Percentiles rank a stretch among this genome's conserved stretches.
Evolutionary conservation across 1,284 basidiomycete genomes (phyloP).

Genomic region (Dichomitus squalens): DNA sequence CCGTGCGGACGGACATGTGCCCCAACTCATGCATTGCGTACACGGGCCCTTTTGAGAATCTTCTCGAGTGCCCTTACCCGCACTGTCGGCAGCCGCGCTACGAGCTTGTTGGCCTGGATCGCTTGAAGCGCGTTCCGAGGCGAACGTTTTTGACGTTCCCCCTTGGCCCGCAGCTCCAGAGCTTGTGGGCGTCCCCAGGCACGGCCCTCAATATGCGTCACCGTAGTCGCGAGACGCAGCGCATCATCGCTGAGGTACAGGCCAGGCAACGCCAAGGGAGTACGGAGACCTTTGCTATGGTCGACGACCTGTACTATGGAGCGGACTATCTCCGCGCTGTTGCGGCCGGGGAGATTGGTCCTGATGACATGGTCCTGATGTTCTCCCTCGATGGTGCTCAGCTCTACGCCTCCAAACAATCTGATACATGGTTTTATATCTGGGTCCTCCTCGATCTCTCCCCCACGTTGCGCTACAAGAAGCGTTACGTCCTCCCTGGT

Average conservation of each 20-base stretch:
- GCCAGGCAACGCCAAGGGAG: too few relatives aligned
- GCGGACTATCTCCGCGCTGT: too few relatives aligned
- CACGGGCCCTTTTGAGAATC: background rate
- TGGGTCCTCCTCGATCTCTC: constrained; percentile 28
- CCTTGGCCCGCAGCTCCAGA: constrained; percentile 30
- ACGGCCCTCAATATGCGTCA: constrained; percentile 7
- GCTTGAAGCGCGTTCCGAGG: background rate
- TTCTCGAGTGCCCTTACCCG: background rate
- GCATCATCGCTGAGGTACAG: background rate
- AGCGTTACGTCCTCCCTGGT: constrained; percentile 25
- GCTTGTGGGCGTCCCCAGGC: too few relatives aligned
- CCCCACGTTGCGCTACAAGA: constrained; percentile 27
- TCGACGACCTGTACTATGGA: too few relatives aligned
- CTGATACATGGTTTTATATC: constrained; percentile 33
- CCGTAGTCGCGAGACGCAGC: background rate
- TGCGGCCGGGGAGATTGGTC: constrained; percentile 14
- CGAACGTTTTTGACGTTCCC: constrained; percentile 23
- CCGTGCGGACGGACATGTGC: background rate
- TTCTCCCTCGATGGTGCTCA: too few relatives aligned
- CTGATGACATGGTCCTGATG: constrained; percentile 31
- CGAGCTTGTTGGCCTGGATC: too few relatives aligned
- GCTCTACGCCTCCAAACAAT: constrained; percentile 29
- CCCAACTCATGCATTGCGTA: background rate
- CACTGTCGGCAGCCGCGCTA: too few relatives aligned
- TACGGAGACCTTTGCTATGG: too few relatives aligned